These are phyloP conservation scores for Bonia amplexicaulis DNA, from an alignment of 176 grass and related monocot species.

Conservation along the genomic window DNA sequence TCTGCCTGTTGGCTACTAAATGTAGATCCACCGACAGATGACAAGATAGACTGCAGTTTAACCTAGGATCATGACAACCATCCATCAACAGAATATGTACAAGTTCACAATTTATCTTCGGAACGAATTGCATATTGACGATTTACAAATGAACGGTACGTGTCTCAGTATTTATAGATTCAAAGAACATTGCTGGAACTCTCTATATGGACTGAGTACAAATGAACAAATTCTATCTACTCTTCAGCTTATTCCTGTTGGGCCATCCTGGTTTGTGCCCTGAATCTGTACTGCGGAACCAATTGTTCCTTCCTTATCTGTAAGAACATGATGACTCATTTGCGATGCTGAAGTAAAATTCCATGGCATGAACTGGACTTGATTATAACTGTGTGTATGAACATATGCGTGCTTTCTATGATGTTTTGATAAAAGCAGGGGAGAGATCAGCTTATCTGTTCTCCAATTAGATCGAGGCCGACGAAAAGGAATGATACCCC, in stretches of 20 bases:
- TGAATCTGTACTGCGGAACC: neutral
- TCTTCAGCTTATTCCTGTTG: constrained; percentile 19
- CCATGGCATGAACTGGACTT: neutral
- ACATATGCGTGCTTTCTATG: neutral
- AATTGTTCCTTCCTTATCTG: neutral
- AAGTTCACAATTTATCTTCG: neutral
- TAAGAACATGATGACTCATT: neutral
- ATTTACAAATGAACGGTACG: constrained; percentile 15
- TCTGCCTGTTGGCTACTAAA: neutral
- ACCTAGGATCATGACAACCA: neutral
- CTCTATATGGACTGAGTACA: constrained; percentile 20
- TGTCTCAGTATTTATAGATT: constrained; percentile 4
- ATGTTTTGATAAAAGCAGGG: neutral
- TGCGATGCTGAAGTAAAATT: constrained; percentile 6
- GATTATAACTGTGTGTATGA: neutral
- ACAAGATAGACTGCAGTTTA: neutral
- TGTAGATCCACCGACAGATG: constrained; percentile 33
- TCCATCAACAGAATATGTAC: neutral
- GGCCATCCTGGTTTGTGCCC: neutral
- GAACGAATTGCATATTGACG: neutral
- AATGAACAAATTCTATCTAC: constrained; percentile 25
- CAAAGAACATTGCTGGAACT: constrained; percentile 25
- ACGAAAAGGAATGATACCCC: constrained; percentile 70
- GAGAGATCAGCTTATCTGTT: constrained; percentile 55
- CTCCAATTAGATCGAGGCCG: constrained; percentile 74